These are phyloP conservation scores for Mediolabrus comicus DNA, from an alignment of 108 stramenopile species.

Conservation along the genomic window DNA sequence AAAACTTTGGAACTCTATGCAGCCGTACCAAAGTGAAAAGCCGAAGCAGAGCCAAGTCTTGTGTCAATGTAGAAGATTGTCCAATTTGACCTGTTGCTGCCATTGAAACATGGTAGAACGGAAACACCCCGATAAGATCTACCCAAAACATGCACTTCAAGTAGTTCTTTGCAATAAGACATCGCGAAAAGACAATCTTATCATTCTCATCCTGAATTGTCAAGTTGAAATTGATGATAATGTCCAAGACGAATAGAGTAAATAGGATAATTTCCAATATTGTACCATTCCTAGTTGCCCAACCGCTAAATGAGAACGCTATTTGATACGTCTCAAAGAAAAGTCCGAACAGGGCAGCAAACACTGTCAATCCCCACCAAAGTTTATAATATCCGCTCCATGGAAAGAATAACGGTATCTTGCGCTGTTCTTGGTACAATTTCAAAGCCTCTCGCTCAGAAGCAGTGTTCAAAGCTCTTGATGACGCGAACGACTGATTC, in stretches of 20 bases:
- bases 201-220: constrained; percentile 34
- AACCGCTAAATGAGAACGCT: constrained; percentile 28
- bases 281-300: not conserved
- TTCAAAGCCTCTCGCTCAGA: not conserved
- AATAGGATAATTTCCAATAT: constrained; percentile 19
- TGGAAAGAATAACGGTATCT: not conserved
- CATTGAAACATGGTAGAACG: constrained; percentile 48
- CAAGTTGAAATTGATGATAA: constrained; percentile 42
- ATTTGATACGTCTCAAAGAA: constrained; percentile 44
- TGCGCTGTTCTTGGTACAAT: not conserved
- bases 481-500: no score
- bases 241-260: constrained; percentile 32
- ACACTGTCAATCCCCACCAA: constrained; percentile 43
- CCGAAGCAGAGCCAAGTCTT: constrained; percentile 36
- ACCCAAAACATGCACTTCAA: constrained; percentile 48
- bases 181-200: constrained; percentile 27
- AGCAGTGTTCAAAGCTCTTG: not conserved
- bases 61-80: constrained; percentile 2
- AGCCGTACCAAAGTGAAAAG: constrained; percentile 50
- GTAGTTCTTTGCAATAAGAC: constrained; percentile 24
- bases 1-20: constrained; percentile 53
- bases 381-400: constrained; percentile 10
- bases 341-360: constrained; percentile 33
- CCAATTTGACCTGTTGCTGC: constrained; percentile 37
- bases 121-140: constrained; percentile 61